Conservation (phyloP, 2,329 filamentous ascomycete species). For the Ceratocystis lukuohia region DNA sequence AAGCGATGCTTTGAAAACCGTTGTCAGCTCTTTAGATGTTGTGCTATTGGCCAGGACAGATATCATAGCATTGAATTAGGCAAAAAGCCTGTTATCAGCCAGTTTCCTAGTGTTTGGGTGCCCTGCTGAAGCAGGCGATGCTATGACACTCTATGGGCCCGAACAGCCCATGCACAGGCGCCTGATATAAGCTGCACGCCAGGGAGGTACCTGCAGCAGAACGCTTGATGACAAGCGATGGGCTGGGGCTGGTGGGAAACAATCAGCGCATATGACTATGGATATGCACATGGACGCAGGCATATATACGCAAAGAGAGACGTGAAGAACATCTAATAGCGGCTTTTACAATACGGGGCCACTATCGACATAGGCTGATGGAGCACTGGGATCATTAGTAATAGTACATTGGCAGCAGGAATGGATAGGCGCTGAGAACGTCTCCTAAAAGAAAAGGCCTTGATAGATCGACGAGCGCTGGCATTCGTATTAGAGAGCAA, state of each 20-base stretch:
- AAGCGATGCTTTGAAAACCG: neutral
- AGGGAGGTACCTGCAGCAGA: conserved; percentile 7
- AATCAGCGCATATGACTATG: neutral
- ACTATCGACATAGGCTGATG: too few species aligned
- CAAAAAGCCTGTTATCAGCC: conserved; percentile 3
- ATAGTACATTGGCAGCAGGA: too few species aligned
- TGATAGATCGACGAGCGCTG: neutral
- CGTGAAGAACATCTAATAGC: neutral
- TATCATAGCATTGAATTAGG: neutral
- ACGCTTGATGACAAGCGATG: neutral
- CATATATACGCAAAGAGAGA: neutral
- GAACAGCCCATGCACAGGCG: neutral
- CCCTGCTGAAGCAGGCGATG: neutral
- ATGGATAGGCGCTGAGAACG: too few species aligned
- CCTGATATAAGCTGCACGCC: neutral
- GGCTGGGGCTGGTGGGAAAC: neutral
- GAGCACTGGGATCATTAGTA: too few species aligned
- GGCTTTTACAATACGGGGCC: too few species aligned
- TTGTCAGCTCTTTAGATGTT: neutral
- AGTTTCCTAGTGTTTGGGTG: neutral
- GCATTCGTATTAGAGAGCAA: too few species aligned
- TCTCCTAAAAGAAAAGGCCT: too few species aligned
- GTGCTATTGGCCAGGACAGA: neutral
- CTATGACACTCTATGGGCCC: neutral
- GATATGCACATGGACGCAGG: neutral